These are phyloP conservation scores for Naganishia vaughanmartiniae DNA, from an alignment of 768 basidiomycete genomes.

Conservation along the genomic window DNA sequence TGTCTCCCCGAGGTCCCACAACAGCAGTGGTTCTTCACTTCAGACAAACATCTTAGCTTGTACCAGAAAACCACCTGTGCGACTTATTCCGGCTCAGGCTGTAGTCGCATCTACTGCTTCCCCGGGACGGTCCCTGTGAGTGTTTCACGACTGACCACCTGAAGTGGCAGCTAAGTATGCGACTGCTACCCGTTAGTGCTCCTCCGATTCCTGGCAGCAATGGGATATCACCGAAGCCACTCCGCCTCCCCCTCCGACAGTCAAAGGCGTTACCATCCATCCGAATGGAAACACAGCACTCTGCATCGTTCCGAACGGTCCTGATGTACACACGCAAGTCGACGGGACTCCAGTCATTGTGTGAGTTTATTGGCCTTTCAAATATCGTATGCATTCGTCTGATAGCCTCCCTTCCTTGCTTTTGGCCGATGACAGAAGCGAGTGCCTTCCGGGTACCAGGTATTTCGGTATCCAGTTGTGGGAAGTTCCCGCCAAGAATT, in stretches of 20 bases:
- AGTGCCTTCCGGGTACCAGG: background rate
- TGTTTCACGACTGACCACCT: too few species aligned
- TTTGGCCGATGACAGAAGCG: background rate
- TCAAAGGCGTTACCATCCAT: slow-evolving; percentile 5
- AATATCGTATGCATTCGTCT: background rate
- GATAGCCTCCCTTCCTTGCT: background rate
- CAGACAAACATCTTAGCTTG: slow-evolving; percentile 35
- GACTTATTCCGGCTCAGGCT: slow-evolving; percentile 7
- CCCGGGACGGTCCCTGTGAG: background rate
- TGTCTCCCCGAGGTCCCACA: slow-evolving; percentile 34
- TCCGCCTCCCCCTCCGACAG: background rate
- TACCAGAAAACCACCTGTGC: background rate
- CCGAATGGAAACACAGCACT: background rate
- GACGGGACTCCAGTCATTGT: slow-evolving; percentile 5
- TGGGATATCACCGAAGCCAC: slow-evolving; percentile 10
- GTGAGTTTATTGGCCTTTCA: background rate
- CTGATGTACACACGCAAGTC: slow-evolving; percentile 16
- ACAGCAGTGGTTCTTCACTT: slow-evolving; percentile 41
- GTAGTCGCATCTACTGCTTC: slow-evolving; percentile 15
- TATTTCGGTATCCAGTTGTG: slow-evolving; percentile 2
- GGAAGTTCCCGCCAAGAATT: slow-evolving; percentile 21
- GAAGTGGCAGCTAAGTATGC: too few species aligned
- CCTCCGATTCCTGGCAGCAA: slow-evolving; percentile 7
- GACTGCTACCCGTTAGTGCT: background rate
- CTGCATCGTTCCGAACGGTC: background rate